Conservation (phyloP, 495 filamentous ascomycete species). For the Podospora didyma region DNA sequence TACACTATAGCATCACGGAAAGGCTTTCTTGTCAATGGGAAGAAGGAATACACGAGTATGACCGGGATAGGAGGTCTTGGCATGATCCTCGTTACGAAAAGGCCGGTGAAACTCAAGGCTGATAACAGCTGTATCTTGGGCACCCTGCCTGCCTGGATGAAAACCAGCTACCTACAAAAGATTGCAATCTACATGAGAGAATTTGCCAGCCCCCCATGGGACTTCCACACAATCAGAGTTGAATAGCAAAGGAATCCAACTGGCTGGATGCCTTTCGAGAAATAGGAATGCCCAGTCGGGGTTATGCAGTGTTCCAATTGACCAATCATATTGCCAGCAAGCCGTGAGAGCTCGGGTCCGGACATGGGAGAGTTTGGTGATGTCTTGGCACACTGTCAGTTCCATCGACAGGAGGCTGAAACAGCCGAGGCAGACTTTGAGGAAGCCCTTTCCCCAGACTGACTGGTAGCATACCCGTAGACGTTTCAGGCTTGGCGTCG, state of each 20-base stretch:
- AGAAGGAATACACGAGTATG: neutral
- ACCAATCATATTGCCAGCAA: neutral
- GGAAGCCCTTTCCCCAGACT: neutral
- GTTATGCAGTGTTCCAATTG: too few species aligned
- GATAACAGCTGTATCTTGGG: too few species aligned
- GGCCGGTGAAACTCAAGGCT: neutral
- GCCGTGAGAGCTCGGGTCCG: neutral
- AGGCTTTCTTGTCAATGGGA: neutral
- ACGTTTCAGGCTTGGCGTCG: constrained; percentile 10
- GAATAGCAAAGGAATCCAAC: too few species aligned
- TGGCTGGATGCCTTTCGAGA: too few species aligned
- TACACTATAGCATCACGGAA: neutral
- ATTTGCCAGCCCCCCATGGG: too few species aligned
- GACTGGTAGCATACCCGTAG: neutral
- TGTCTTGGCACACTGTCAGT: constrained; percentile 1
- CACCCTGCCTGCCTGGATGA: too few species aligned
- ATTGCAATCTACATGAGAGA: too few species aligned
- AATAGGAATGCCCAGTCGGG: too few species aligned
- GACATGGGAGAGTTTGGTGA: neutral
- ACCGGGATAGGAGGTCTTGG: constrained; percentile 3
- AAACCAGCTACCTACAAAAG: too few species aligned
- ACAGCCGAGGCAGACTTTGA: neutral
- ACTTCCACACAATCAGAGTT: too few species aligned
- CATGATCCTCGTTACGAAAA: constrained; percentile 11
- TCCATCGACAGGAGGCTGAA: neutral